Conservation (phyloP, 345 rosid species). For the Linum tenue region DNA sequence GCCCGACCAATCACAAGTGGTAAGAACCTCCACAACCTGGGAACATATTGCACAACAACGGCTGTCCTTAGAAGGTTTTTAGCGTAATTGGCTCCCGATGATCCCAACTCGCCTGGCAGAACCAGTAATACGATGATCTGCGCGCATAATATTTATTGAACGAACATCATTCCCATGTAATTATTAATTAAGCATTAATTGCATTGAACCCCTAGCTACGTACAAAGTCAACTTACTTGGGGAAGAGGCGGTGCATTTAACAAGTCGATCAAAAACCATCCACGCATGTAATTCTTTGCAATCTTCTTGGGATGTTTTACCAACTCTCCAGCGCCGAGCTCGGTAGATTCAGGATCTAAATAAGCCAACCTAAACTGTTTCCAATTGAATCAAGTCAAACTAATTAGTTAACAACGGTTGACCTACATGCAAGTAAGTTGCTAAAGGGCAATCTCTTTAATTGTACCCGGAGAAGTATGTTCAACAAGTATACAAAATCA, state of each 20-base stretch:
- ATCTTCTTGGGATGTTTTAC: slow-evolving; percentile 76
- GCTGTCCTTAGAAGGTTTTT: slow-evolving; percentile 49
- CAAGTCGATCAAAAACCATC: slow-evolving; percentile 52
- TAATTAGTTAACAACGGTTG: background rate
- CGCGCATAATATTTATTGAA: background rate
- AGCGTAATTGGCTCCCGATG: slow-evolving; percentile 54
- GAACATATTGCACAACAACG: slow-evolving; percentile 64
- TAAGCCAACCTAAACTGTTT: slow-evolving; percentile 83
- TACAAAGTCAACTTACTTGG: slow-evolving; percentile 45
- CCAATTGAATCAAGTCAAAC: slow-evolving; percentile 5
- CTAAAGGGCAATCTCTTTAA: background rate
- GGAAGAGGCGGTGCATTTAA: slow-evolving; percentile 66
- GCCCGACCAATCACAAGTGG: slow-evolving; percentile 75
- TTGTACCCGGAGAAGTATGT: slow-evolving; percentile 79
- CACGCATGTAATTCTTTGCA: slow-evolving; percentile 47
- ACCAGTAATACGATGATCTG: slow-evolving; percentile 50
- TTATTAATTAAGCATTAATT: too few relatives aligned
- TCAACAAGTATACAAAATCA: slow-evolving; percentile 52
- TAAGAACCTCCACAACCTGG: slow-evolving; percentile 58
- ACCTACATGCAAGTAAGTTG: background rate
- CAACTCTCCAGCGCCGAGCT: slow-evolving; percentile 78
- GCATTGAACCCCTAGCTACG: background rate
- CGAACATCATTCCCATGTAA: too few relatives aligned
- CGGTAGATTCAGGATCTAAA: slow-evolving; percentile 71
- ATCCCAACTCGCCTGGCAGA: slow-evolving; percentile 30